Evolutionary conservation across 352 stramenopile genomes (phyloP), one percentile per base, ranked within the genome.

Genomic region (Phytophthora capsici): DNA sequence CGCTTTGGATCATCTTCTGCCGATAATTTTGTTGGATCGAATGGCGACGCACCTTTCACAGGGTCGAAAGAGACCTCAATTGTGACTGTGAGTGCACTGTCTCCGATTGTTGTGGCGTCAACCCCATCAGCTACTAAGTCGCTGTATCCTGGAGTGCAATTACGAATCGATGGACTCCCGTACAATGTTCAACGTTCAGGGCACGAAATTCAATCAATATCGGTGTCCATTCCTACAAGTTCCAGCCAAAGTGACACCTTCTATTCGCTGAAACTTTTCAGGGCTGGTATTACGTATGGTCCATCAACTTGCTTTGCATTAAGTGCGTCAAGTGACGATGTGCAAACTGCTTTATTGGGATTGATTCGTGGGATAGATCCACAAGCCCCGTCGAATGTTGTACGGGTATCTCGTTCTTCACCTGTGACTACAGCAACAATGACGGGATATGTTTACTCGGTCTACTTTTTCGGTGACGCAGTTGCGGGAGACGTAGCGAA

Each of bases 391-490:
- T 16, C 16, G 0, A 61, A 60, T 1, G 71, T 82, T 22, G 71
- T 93, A 23, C 75, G 82, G 20, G 86, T 94, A 5, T 89, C 84
- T 28, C 69, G 71, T 8, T 62, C 57, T 5, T 71, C 73, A 0
- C 76, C 79, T 8, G 51, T 83, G 4, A 54, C 45, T 3, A 73
- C 58, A 2, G 72, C 66, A 5, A 50, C 53, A 14, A 57, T 19
- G 2, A 89, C 69, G 10, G 77, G 74, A 19, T 98, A 98, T 61
- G 73, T 95, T 4, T 98, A 96, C 61, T 93, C 84, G 16, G 75
- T 99, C 25, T 98, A 98, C 70, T 99, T 98, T 44, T 52, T 87
- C 20, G 96, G 95, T 6, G 63, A 75, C 4, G 68, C 65, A 3
- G 78, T 98, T 6, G 50, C 88, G 12, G 94, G 95, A 3, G 82